Base-by-base conservation (phyloP, 1,284 basidiomycete species). In the Pseudozyma tsukubaensis region DNA sequence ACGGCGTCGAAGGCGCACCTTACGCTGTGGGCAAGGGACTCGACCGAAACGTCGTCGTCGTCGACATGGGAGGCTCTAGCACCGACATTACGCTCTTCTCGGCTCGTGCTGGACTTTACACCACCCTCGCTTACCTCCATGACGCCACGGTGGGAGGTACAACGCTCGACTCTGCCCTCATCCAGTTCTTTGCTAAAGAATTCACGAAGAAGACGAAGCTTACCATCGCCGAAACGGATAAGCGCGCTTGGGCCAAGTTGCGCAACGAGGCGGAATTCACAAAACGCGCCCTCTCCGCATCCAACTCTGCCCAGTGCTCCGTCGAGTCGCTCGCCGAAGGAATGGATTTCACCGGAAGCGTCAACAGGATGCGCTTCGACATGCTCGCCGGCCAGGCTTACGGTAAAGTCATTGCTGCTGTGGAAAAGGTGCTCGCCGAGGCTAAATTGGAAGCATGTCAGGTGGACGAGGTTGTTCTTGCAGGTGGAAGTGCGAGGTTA, bases 131-230 rank as follows among this genome's bases (percentile, higher is more conserved):
- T 67, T 86, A 86, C 75, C 86, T 85, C 35, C 80, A 86, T 72
- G 87, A 89, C 72, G 76, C 86, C 78, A 84, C 84, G 63, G 84
- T 89, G 44, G 88, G 88, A 67, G 90, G 89, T 0, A 88, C 90
- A 72, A 87, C 89, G 59, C 90, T 94, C 79, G 94, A 95, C 86
- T 89, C 90, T 60, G 89, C 91, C 77, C 88, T 98, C 45, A 90
- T 97, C 86, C 90, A 92, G 67, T 93, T 92, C 88, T 97, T 99
- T 85, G 91, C 93, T 58, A 92, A 95, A 84, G 96, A 99, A 82
- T 99, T 99, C 85, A 93, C 93, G 58, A 98, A 98, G 86, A 99
- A 98, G 88, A 94, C 92, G 42, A 95, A 95, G 86, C 89, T 89
- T 24, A 87, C 91, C 0, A 88, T 97, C 42, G 79, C 72, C 53